phyloP scores from a whole-genome alignment of 2,329 filamentous ascomycete species.

The Botrytis galanthina region DNA sequence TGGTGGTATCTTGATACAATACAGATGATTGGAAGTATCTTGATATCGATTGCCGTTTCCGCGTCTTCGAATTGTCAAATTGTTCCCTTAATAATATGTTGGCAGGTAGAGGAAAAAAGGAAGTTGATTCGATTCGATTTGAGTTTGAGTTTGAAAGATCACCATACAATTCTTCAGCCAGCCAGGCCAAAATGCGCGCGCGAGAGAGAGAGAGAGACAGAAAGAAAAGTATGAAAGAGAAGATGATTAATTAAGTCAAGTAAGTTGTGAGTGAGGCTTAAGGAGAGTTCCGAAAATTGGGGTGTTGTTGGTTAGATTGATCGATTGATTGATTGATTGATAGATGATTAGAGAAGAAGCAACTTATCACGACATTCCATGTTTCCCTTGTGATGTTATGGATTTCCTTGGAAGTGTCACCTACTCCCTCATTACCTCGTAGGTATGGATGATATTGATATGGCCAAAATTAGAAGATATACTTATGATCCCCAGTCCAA shows the following conservation, averaged over 20 bases:
- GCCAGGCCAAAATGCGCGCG: not conserved
- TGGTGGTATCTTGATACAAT: not conserved
- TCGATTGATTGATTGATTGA: not conserved
- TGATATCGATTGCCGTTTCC: not conserved
- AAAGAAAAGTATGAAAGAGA: not conserved
- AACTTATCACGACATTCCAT: not conserved
- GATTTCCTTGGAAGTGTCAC: not conserved
- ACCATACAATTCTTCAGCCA: not conserved
- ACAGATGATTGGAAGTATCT: not conserved
- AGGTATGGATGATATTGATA: not conserved
- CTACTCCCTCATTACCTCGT: not conserved
- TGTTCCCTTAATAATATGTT: not conserved
- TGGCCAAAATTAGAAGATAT: not conserved
- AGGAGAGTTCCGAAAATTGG: conserved; percentile 3
- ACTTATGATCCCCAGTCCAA: not conserved
- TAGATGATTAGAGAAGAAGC: not conserved
- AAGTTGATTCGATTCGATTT: not conserved
- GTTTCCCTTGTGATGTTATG: not conserved
- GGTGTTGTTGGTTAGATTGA: not conserved
- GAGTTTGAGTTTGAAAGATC: not conserved
- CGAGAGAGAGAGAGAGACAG: too few relatives aligned
- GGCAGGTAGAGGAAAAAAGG: not conserved
- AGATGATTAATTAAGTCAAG: not conserved
- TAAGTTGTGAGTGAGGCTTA: not conserved
- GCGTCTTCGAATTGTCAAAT: not conserved